Base-by-base conservation (phyloP, 306 rosid genomes). In the Alnus glutinosa region DNA sequence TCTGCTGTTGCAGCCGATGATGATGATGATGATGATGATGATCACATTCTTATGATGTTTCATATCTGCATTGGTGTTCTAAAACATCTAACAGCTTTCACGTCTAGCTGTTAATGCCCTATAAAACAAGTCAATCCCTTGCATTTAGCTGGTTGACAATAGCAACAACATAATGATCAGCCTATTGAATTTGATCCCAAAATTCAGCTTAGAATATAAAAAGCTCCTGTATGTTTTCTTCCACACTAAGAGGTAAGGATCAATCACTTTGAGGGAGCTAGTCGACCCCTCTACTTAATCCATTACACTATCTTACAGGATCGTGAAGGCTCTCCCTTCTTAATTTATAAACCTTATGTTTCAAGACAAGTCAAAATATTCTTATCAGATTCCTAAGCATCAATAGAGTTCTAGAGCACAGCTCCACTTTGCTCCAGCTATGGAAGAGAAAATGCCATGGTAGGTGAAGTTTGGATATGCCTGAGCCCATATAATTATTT, bases 381-480 rank as follows among this genome's bases (percentile, higher is more conserved):
- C 3, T 62, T 15, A 34, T 64, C 46, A 64, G 23, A 64, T 64
- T 64, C 44, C 70, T 37, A 64, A 14, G 10, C 46, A 12, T 16
- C 44, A 5, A 5, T 7, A 13, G 18, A 37, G 11, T 36, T 64
- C 10, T 12, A 6, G 42, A 14, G 18, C 15, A 36, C 18, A 15
- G 47, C 7, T 14, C 9, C 7, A 64, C 47, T 42, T 4, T 4
- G 12, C 51, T 18, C 51, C 30, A 37, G 14, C 51, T 42, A 19
- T 9, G 72, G 16, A n/a, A 10, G 72, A 39, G 71, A 15, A 67
- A 42, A 67, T 39, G 51, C 72, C 51, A 67, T 7, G 72, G 72
- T 16, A 39, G 72, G 49, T 42, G 49, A 39, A 67, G 51, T 67
- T 64, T 47, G 42, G 72, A 10, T 67, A 67, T 39, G 50, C 50